phyloP scores from a whole-genome alignment of 768 basidiomycete genomes.

The Cystofilobasidium capitatum region DNA sequence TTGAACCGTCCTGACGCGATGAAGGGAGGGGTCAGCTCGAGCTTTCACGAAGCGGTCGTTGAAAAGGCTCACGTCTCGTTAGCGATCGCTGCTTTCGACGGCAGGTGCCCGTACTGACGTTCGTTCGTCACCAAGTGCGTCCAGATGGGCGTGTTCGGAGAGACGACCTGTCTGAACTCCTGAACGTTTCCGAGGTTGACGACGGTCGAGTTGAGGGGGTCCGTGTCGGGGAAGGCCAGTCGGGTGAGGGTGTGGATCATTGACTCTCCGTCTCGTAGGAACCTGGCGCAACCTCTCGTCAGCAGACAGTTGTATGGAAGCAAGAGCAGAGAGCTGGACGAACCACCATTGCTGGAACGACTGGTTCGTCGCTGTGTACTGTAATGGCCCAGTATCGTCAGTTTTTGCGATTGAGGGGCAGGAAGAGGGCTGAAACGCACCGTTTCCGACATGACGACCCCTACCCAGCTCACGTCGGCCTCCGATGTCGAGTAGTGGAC shows the following conservation, averaged over 20 bases:
- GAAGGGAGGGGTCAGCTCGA: too few species aligned
- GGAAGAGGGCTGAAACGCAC: not conserved
- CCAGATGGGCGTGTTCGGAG: slow-evolving; percentile 29
- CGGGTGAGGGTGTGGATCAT: slow-evolving; percentile 29
- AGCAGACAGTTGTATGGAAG: slow-evolving; percentile 6
- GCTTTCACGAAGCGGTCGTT: not conserved
- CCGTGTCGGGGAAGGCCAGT: not conserved
- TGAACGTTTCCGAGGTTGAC: slow-evolving; percentile 25
- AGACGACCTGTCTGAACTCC: slow-evolving; percentile 26
- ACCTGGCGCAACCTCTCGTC: slow-evolving; percentile 30
- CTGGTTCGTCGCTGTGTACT: slow-evolving; percentile 13
- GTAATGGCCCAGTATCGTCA: not conserved
- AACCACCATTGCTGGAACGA: slow-evolving; percentile 5
- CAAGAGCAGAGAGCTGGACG: not conserved
- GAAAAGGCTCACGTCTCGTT: slow-evolving; percentile 3
- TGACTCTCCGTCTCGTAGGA: slow-evolving; percentile 31
- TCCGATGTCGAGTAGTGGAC: slow-evolving; percentile 9
- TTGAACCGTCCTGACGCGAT: slow-evolving; percentile 24
- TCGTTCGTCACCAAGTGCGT: slow-evolving; percentile 31
- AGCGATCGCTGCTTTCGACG: slow-evolving; percentile 25
- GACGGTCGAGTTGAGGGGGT: slow-evolving; percentile 24
- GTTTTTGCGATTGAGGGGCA: not conserved
- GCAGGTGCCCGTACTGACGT: slow-evolving; percentile 25
- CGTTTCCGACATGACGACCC: slow-evolving; percentile 27
- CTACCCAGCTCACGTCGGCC: slow-evolving; percentile 11